Conservation (phyloP, 73 alveolate species). For the Paramecium sexaurelia region DNA sequence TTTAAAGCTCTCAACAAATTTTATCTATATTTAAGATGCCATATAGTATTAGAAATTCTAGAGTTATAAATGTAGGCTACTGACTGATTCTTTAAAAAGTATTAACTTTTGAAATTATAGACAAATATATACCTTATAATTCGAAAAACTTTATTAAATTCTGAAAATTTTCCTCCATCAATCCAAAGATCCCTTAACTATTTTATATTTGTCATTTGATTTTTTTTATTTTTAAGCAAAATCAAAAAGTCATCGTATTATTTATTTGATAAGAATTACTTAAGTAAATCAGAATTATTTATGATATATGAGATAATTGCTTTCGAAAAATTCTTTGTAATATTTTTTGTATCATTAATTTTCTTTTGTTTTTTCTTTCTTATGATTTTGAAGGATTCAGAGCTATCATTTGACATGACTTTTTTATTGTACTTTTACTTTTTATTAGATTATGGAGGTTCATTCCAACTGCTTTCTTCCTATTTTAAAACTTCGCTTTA, state of each 20-base stretch:
- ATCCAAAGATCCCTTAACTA: slow-evolving; percentile 41
- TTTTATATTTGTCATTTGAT: slow-evolving; percentile 19
- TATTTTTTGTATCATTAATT: slow-evolving; percentile 62
- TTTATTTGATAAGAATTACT: neutral
- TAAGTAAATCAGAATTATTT: slow-evolving; percentile 37
- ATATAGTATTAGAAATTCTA: slow-evolving; percentile 28
- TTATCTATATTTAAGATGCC: slow-evolving; percentile 49
- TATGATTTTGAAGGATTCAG: neutral
- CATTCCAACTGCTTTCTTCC: slow-evolving; percentile 9
- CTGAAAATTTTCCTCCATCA: slow-evolving; percentile 9
- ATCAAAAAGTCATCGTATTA: neutral
- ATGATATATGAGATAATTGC: slow-evolving; percentile 59
- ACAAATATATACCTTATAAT: slow-evolving; percentile 18
- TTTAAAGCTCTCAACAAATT: neutral
- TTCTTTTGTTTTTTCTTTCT: slow-evolving; percentile 7
- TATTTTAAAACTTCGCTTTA: neutral
- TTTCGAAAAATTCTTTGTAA: slow-evolving; percentile 62
- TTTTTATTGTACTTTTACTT: neutral
- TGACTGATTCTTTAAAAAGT: slow-evolving; percentile 7
- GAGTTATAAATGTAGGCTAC: slow-evolving; percentile 39
- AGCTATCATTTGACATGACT: neutral
- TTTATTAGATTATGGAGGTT: neutral
- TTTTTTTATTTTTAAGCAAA: neutral
- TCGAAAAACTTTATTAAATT: slow-evolving; percentile 42
- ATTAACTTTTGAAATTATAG: neutral